Base-by-base conservation (phyloP, 1,284 basidiomycete genomes). In the Ganoderma boninense region DNA sequence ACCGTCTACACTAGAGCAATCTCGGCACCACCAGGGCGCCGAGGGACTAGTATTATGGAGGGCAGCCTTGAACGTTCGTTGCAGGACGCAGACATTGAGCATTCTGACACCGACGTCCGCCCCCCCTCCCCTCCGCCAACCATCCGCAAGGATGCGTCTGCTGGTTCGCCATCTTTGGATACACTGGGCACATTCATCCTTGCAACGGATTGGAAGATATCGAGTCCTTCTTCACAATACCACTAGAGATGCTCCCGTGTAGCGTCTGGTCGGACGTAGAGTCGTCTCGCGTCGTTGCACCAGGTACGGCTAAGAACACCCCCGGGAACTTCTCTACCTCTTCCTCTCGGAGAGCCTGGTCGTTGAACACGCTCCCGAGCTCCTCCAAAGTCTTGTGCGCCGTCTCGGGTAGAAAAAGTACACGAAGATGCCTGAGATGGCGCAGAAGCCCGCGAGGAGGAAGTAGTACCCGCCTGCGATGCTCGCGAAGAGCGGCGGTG, bases 401-500 rank as follows among this genome's bases (percentile, higher is more conserved):
- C 1, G 84, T 85, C 75, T 84, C 83, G 52, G 85, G 71, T 86
- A 88, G 44, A 87, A 62, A 65, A 87, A 79, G 72, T 77, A 87
- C 35, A 89, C 85, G 35, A 87, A 79, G 5, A 83, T n/a, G n/a
- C 82, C 80, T 1, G 84, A 86, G 62, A 84, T 65, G 66, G 83
- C 59, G 71, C 84, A 84, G 72, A 84, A 86, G 40, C 82, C 85
- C 49, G 83, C 78, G 67, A 88, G 79, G 56, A 87, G 75, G 75
- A 89, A 88, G 78, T 87, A 89, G 75, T 85, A 87, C 0, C 84
- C 85, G 20, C 81, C 86, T 5, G 77, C 77, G 74, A 88, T 79
- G 54, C 75, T 75, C 4, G 79, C 67, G 75, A 88, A 87, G 63
- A 87, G 80, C 0, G 86, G 84, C 0, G 87, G 87, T 0, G 87